Percentiles rank a stretch among this genome's conserved stretches.
Conservation (phyloP, 2,329 filamentous ascomycete genomes). For the Colletotrichum sp. region DNA sequence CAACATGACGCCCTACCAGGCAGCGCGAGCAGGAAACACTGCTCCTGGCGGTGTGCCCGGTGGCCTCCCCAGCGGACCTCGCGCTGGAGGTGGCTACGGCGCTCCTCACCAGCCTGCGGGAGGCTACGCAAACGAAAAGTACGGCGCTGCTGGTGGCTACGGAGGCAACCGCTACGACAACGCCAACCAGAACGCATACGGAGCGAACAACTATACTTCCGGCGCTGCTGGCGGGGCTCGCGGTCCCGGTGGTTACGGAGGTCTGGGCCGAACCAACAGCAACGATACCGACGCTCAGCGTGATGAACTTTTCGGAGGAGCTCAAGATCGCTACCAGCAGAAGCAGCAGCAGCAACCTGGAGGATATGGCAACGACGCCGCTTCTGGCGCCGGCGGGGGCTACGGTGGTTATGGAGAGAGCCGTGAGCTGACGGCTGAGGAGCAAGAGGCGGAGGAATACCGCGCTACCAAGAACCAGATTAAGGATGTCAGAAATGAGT, state of each 20-base stretch:
- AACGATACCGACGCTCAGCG: slow-evolving; percentile 57
- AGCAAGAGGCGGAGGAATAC: slow-evolving; percentile 75
- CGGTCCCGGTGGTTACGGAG: slow-evolving; percentile 66
- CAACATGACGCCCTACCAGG: slow-evolving; percentile 41
- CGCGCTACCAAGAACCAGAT: slow-evolving; percentile 73
- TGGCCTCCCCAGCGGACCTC: slow-evolving; percentile 40
- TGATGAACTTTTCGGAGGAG: slow-evolving; percentile 67
- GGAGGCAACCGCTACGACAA: slow-evolving; percentile 58
- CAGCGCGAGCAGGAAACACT: slow-evolving; percentile 30
- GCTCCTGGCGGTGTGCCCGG: slow-evolving; percentile 32
- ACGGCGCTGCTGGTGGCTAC: slow-evolving; percentile 57
- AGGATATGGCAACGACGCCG: fast-evolving
- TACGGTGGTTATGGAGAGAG: slow-evolving; percentile 68
- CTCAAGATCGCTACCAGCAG: slow-evolving; percentile 53
- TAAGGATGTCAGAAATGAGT: slow-evolving; percentile 76
- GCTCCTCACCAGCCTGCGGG: slow-evolving; percentile 31
- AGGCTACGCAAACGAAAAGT: slow-evolving; percentile 60
- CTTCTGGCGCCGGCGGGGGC: neutral
- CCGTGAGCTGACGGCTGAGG: slow-evolving; percentile 81
- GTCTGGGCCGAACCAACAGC: slow-evolving; percentile 54
- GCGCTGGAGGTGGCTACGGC: slow-evolving; percentile 27
- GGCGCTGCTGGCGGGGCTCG: slow-evolving; percentile 35
- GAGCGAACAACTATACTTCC: slow-evolving; percentile 28
- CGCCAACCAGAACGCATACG: slow-evolving; percentile 29
- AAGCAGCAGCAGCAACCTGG: slow-evolving; percentile 25